Base-by-base conservation (phyloP, 352 stramenopile species). In the Pythium utonaiense region DNA sequence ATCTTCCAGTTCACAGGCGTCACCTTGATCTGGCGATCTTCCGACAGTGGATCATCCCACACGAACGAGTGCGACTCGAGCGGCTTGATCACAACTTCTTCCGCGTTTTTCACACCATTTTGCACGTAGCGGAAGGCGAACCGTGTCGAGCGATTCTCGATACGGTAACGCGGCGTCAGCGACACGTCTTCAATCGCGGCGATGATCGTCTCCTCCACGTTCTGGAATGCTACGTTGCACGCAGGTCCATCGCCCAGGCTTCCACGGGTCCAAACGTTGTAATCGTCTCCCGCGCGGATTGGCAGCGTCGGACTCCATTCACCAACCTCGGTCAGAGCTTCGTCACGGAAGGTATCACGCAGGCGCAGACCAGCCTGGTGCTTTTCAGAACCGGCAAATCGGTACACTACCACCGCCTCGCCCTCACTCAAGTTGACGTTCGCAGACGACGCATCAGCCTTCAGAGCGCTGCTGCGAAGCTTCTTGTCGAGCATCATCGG, bases 401-500 rank as follows among this genome's bases (percentile, higher is more conserved):
- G 69, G 70, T 96, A 96, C 47, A 94, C 69, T 4, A 86, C 73
- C 19, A 76, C 55, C 7, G 71, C 61, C 42, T 92, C 77, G 10
- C 81, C 66, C 57, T 88, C 61, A 50, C 75, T 80, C 10, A 94
- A 40, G 1, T 53, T 67, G 19, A 65, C 72, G 56, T 77, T 87
- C 16, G 36, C 40, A 0, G 41, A 41, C 3, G 47, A 28, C 1
- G 21, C 34, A 9, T 70, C 63, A 5, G 34, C 36, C 14, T 49
- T 33, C 13, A 50, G 25, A 6, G 22, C 10, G 28, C 60, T 71
- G 8, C 68, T 67, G 12, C 65, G 66, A 14, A 73, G 56, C 57
- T 90, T 89, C 58, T 96, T 95, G 60, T 92, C 78, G n/a, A 96
- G 34, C 33, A 88, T 74, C 44, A 96, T 55, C 0, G 85, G 85